A percentile compares a stretch with the other conserved stretches of the same genome.
These are phyloP conservation scores for Kurtzmaniella fragi DNA, from an alignment of 805 yeast genomes.

Conservation along the genomic window DNA sequence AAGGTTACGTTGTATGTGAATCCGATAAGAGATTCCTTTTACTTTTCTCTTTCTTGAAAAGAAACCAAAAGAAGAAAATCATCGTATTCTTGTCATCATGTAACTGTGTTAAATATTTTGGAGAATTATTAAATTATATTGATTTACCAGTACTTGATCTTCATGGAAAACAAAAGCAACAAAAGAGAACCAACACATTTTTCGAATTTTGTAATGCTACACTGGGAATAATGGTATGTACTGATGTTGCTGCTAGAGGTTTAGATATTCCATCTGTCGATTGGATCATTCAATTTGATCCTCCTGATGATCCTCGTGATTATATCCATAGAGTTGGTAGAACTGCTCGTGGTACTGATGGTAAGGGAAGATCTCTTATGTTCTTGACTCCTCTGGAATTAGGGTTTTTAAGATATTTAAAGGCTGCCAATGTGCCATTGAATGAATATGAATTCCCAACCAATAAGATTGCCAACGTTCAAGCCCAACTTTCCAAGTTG, in stretches of 20 bases:
- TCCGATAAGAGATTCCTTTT: conserved; percentile 90
- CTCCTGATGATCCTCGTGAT: conserved; percentile 99
- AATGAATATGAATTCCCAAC: conserved; percentile 96
- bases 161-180: conserved; percentile 98
- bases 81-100: conserved; percentile 95
- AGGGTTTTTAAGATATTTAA: conserved; percentile 90
- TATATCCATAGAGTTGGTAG: conserved; percentile 98
- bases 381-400: conserved; percentile 90
- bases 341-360: conserved; percentile 90
- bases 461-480: conserved; percentile 93
- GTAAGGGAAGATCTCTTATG: conserved; percentile 92
- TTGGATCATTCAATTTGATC: conserved; percentile 98
- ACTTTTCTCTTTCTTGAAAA: conserved; percentile 86
- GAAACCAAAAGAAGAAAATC: conserved; percentile 85
- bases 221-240: conserved; percentile 87
- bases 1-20: conserved; percentile 97
- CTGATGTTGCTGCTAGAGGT: conserved; percentile 99
- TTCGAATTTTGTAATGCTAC: conserved; percentile 97
- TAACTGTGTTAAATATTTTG: conserved; percentile 93
- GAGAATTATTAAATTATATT: conserved; percentile 90
- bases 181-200: conserved; percentile 95
- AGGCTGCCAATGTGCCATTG: conserved; percentile 95
- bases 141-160: conserved; percentile 94
- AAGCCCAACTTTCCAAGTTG: conserved; percentile 85
- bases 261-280: conserved; percentile 97